Evolutionary conservation across 495 filamentous ascomycete genomes (phyloP).

Genomic region (Aspergillus incahuasiensis): DNA sequence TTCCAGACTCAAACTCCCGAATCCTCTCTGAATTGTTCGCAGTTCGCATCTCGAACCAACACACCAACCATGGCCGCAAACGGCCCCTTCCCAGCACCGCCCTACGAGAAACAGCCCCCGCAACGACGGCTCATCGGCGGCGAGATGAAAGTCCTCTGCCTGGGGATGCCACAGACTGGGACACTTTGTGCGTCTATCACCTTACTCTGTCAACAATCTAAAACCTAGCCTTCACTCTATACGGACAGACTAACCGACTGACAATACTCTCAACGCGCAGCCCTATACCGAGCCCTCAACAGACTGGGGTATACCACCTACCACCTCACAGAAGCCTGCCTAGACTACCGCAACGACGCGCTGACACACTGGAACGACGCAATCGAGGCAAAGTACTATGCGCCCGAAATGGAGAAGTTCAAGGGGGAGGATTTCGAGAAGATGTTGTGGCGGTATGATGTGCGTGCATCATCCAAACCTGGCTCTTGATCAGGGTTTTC

Average conservation of each 20-base stretch:
- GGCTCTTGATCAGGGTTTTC: no score
- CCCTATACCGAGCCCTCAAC: not conserved
- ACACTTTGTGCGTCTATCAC: conserved; percentile 3
- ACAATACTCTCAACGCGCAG: not conserved
- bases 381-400: not conserved
- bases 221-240: no score
- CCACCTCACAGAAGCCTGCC: not conserved
- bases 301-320: conserved; percentile 4
- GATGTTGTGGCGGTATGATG: conserved; percentile 11
- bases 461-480: no score
- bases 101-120: not conserved
- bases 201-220: no score
- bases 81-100: not conserved
- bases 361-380: not conserved
- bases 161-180: conserved; percentile 3
- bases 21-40: no score
- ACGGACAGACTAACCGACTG: no score
- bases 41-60: no score
- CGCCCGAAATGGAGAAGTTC: no score
- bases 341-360: not conserved
- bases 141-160: conserved; percentile 4
- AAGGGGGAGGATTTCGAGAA: not conserved
- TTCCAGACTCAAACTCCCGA: no score
- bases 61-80: not conserved
- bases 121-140: not conserved